Base-by-base conservation (phyloP, 768 basidiomycete genomes). In the Cystobasidium onofrii region DNA sequence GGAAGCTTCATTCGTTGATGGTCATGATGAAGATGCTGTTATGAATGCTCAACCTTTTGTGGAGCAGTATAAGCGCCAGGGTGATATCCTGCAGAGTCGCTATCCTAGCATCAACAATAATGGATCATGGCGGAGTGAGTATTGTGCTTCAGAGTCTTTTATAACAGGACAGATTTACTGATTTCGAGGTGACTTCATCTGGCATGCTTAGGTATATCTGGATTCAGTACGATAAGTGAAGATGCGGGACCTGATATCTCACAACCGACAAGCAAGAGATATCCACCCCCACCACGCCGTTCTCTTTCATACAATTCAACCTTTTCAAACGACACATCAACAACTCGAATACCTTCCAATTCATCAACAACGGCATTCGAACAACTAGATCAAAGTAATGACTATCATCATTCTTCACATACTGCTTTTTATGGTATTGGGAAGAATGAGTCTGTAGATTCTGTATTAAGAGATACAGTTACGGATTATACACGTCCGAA, bases 371-470 rank as follows among this genome's bases (percentile, higher is more conserved):
- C 72, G 6, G 75, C 74, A 41, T 66, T 64, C 17, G 75, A 33
- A 18, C 12, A 67, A 7, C 31, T 50, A n/a, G 71, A 67, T 31
- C 57, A 71, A 25, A 29, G 71, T 12, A 36, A 52, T 34, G 73
- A 75, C 1, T 62, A 41, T 25, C 36, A 50, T 25, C 18, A 33
- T 13, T 4, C 6, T 2, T 27, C 57, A 6, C 23, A 60, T 29
- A 55, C 57, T 17, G 71, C 66, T 25, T 77, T 78, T 34, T 79
- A 78, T 52, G 70, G 66, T 27, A 1, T 66, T 10, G 77, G 75
- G 0, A 57, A 64, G 31, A 77, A 79, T 73, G 76, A 78, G 36
- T 78, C 78, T 64, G 78, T 79, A 76, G 77, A 78, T 15, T 75
- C 75, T n/a, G 67, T 79, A 20, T 66, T 76, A 31, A 73, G 69